phyloP scores from a whole-genome alignment of 1,284 basidiomycete species.

The Neolentinus lepideus region DNA sequence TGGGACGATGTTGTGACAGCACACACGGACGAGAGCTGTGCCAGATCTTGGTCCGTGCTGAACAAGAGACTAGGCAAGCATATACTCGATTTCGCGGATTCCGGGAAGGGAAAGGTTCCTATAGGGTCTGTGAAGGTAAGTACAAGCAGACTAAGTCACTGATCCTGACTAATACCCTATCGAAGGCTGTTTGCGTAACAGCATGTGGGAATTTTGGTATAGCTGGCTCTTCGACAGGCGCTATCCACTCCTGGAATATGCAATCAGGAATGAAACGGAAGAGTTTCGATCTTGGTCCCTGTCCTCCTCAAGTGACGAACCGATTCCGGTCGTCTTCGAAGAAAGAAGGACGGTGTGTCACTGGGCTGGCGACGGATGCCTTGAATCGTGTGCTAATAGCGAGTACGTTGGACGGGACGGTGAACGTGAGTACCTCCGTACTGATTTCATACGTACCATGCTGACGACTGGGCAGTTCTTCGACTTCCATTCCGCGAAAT shows the following conservation, averaged over 20 bases:
- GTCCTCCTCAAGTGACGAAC: constrained; percentile 10
- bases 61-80: constrained; percentile 81
- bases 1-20: constrained; percentile 97
- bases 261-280: constrained; percentile 89
- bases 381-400: constrained; percentile 81
- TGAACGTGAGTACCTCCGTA: constrained; percentile 60
- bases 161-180: constrained; percentile 6
- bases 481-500: constrained; percentile 83
- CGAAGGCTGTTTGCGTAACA: constrained; percentile 81
- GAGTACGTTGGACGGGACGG: constrained; percentile 80
- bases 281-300: constrained; percentile 48
- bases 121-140: constrained; percentile 60
- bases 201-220: constrained; percentile 97
- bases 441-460: neutral
- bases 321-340: constrained; percentile 30
- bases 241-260: constrained; percentile 90
- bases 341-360: constrained; percentile 54
- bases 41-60: constrained; percentile 82
- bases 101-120: constrained; percentile 38
- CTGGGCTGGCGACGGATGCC: constrained; percentile 82
- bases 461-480: constrained; percentile 64
- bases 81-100: constrained; percentile 43
- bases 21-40: constrained; percentile 76
- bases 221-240: constrained; percentile 73
- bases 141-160: neutral